These are phyloP conservation scores for Pythium rhizo-oryzae DNA, from an alignment of 352 stramenopile genomes.

Conservation along the genomic window DNA sequence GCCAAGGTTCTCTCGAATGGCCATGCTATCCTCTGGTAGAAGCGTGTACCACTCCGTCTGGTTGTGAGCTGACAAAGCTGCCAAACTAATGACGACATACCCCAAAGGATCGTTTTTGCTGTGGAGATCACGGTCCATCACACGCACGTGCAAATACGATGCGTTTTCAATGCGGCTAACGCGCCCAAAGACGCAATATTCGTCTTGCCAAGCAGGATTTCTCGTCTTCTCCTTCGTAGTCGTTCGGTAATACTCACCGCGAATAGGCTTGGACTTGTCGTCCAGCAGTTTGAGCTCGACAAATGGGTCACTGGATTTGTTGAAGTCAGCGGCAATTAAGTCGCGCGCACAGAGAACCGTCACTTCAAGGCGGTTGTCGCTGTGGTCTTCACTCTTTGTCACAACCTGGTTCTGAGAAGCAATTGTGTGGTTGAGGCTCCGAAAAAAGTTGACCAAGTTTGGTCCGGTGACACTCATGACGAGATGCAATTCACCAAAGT, in stretches of 20 bases:
- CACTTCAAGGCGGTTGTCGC: conserved; percentile 73
- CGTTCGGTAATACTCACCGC: conserved; percentile 54
- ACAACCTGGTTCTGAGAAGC: conserved; percentile 44
- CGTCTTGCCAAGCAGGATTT: conserved; percentile 61
- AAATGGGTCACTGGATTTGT: conserved; percentile 65
- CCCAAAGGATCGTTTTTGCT: conserved; percentile 65
- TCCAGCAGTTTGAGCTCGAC: conserved; percentile 66
- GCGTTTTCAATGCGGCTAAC: conserved; percentile 62
- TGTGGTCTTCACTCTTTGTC: conserved; percentile 53
- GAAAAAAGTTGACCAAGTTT: conserved; percentile 73
- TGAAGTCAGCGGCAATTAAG: conserved; percentile 60
- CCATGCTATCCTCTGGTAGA: conserved; percentile 48
- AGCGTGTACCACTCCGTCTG: conserved; percentile 54
- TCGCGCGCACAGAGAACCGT: conserved; percentile 51
- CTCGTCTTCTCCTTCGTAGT: conserved; percentile 55
- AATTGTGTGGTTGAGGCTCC: conserved; percentile 40
- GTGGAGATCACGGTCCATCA: conserved; percentile 57
- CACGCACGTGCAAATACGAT: conserved; percentile 47
- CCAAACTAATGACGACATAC: conserved; percentile 46
- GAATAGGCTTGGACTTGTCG: conserved; percentile 47
- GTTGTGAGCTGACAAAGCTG: conserved; percentile 51
- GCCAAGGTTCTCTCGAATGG: conserved; percentile 48
- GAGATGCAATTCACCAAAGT: conserved; percentile 64
- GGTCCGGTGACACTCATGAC: conserved; percentile 64
- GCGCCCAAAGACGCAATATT: conserved; percentile 67